Conservation (phyloP, 2,329 filamentous ascomycete species). For the Pestalotiopsis sp. region DNA sequence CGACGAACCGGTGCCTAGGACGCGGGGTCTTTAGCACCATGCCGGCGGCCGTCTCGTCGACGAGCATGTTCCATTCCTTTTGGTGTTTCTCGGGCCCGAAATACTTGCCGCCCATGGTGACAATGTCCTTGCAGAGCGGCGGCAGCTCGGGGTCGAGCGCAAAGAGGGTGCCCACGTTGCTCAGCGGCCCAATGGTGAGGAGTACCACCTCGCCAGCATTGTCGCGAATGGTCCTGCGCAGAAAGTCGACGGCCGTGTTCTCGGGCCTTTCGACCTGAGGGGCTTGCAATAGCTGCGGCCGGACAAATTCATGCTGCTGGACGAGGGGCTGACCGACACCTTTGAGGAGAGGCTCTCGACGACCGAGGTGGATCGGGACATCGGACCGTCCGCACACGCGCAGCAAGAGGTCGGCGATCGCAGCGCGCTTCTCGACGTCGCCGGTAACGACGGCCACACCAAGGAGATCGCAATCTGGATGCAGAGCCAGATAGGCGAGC, state of each 20-base stretch:
- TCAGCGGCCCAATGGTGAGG: constrained; percentile 12
- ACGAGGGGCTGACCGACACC: constrained; percentile 7
- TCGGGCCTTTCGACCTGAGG: constrained; percentile 3
- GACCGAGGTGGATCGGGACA: constrained; percentile 13
- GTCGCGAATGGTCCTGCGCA: constrained; percentile 8
- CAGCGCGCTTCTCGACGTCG: constrained; percentile 12
- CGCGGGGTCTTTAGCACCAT: constrained; percentile 8
- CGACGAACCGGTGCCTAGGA: constrained; percentile 11
- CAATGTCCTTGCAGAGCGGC: constrained; percentile 5
- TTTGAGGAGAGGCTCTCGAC: constrained; percentile 8
- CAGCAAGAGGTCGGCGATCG: constrained; percentile 12
- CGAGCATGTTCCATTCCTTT: constrained; percentile 12
- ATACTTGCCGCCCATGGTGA: constrained; percentile 14
- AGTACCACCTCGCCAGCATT: constrained; percentile 13
- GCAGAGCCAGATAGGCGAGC: constrained; percentile 14
- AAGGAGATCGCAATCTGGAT: constrained; percentile 14
- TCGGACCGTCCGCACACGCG: neutral
- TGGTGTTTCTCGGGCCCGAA: neutral
- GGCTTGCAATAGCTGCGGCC: neutral
- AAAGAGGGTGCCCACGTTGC: constrained; percentile 12
- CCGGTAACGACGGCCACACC: constrained; percentile 14
- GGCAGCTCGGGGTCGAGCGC: constrained; percentile 13
- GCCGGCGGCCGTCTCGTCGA: constrained; percentile 12
- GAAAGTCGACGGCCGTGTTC: constrained; percentile 13
- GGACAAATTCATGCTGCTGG: constrained; percentile 4